phyloP scores from a whole-genome alignment of 2,329 filamentous ascomycete species.

The Pleomassaria siparia region DNA sequence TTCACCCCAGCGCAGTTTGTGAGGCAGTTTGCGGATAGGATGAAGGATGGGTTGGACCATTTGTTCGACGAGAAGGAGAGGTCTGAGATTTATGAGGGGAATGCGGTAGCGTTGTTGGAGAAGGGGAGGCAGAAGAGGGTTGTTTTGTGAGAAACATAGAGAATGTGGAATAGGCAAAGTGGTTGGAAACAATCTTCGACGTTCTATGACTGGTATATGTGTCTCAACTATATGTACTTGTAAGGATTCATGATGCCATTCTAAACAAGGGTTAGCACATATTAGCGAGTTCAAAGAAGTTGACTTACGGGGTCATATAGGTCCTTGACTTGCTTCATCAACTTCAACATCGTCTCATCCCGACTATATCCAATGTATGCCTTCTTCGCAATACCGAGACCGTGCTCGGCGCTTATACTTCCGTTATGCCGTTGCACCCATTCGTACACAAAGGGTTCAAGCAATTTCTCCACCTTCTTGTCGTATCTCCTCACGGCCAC shows the following conservation, averaged over 20 bases:
- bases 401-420: constrained; percentile 96
- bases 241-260: constrained; percentile 99
- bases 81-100: constrained; percentile 41
- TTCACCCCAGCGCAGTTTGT: constrained; percentile 49
- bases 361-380: constrained; percentile 92
- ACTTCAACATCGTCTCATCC: constrained; percentile 77
- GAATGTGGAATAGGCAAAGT: neutral
- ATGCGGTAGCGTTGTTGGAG: constrained; percentile 39
- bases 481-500: constrained; percentile 81
- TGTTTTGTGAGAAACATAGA: neutral
- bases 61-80: constrained; percentile 42
- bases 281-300: neutral
- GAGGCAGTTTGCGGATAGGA: constrained; percentile 39
- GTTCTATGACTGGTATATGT: neutral
- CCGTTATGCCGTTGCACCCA: constrained; percentile 88
- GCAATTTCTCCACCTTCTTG: constrained; percentile 77
- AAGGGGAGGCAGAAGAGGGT: constrained; percentile 7
- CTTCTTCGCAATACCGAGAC: constrained; percentile 92
- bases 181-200: neutral
- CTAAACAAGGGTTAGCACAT: constrained; percentile 48
- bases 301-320: constrained; percentile 86
- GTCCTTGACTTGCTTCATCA: constrained; percentile 96
- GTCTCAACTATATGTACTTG: constrained; percentile 73
- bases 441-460: constrained; percentile 97
- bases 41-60: constrained; percentile 46